Percentiles rank a stretch among this genome's conserved stretches.
Conservation (phyloP, 1,284 basidiomycete species). For the Vanrija pseudolonga region DNA sequence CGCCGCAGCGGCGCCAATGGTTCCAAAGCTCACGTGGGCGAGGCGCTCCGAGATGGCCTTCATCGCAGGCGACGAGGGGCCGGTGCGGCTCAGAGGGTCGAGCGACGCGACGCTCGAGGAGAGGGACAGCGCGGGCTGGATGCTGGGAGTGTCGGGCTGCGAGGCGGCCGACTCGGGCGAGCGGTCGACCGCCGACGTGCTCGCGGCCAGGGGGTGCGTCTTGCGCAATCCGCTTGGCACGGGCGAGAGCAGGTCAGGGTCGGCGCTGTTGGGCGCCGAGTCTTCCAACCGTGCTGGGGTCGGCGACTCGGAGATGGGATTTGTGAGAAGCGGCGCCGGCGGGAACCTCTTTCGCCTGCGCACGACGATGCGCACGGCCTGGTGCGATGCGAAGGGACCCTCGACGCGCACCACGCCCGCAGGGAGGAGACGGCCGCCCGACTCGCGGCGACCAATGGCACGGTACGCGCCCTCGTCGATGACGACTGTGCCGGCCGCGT, state of each 20-base stretch:
- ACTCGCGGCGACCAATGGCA: constrained; percentile 77
- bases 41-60: constrained; percentile 26
- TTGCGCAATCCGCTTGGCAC: background rate
- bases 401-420: constrained; percentile 84
- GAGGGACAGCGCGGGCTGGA: constrained; percentile 43
- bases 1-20: constrained; percentile 1
- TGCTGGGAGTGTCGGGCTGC: constrained; percentile 42
- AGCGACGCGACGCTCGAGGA: constrained; percentile 47
- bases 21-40: background rate
- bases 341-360: constrained; percentile 41
- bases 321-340: constrained; percentile 36
- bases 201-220: constrained; percentile 6
- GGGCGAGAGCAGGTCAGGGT: constrained; percentile 2
- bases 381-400: constrained; percentile 87
- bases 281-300: constrained; percentile 10
- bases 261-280: background rate
- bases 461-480: constrained; percentile 78
- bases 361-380: constrained; percentile 83
- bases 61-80: constrained; percentile 34
- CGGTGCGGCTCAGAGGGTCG: constrained; percentile 40
- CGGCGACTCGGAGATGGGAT: constrained; percentile 24
- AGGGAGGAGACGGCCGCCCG: constrained; percentile 82
- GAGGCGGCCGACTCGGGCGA: constrained; percentile 12
- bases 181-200: constrained; percentile 5
- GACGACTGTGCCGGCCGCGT: constrained; percentile 79